These are phyloP conservation scores for Tuctoria greenei DNA, from an alignment of 176 grass and related monocot genomes.

Conservation along the genomic window DNA sequence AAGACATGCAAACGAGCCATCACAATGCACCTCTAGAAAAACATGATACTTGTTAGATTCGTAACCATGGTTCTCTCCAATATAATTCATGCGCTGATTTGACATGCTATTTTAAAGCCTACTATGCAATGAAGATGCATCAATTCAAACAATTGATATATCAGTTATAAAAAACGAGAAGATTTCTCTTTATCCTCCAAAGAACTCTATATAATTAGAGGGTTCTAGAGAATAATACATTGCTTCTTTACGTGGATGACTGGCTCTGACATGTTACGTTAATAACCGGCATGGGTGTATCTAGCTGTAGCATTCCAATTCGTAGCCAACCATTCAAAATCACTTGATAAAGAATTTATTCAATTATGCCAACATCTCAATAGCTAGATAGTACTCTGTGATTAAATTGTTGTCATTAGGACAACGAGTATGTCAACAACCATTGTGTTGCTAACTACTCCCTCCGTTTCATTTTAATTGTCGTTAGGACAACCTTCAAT, in stretches of 20 bases:
- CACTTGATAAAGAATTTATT: neutral
- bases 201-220: neutral
- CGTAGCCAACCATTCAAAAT: neutral
- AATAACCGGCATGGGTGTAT: neutral
- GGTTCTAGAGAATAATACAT: conserved; percentile 10
- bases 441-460: neutral
- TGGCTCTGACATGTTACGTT: neutral
- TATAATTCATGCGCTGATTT: neutral
- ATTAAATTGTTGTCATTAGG: no score
- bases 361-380: neutral
- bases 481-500: no score
- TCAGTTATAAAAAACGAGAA: neutral
- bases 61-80: neutral
- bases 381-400: neutral
- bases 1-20: no score
- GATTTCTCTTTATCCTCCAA: neutral
- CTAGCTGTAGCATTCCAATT: no score
- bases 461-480: no score
- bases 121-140: conserved; percentile 6
- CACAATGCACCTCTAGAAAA: no score
- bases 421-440: neutral
- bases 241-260: neutral
- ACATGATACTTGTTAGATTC: no score
- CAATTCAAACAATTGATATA: neutral
- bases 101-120: neutral